Evolutionary conservation across 2,329 filamentous ascomycete species (phyloP), one percentile per base, ranked within the genome.

Genomic region (Fonsecaea multimorphosa): DNA sequence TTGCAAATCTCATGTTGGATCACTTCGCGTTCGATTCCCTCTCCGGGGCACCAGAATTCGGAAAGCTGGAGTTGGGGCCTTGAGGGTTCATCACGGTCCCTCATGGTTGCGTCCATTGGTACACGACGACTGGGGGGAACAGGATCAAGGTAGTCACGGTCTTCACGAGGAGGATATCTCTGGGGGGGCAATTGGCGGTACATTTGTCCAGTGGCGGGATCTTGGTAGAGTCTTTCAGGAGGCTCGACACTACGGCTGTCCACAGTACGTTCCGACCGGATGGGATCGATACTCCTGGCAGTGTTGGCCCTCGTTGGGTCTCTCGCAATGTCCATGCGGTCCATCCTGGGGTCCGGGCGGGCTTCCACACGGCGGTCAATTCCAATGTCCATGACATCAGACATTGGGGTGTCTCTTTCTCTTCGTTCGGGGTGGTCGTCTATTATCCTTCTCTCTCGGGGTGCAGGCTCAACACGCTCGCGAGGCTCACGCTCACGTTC

Each of bases 1-100:
- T 90, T 89, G 82, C 91, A 93, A 71, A 93, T 92, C 77, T 93
- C 91, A 76, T 90, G 89, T 69, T 91, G 91, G 79, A 93, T 92
- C 74, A 93, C 91, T 78, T 93, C 90, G 73, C 90, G 88, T 77
- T 91, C 90, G 78, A 93, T 93, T 76, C 91, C 90, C 78, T 92
- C 89, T 74, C 89, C 87, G 53, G 89, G 89, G 62, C 93, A 87
- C 78, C 93, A 93, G 77, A 92, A 93, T 80, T 92, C 89, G 78
- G 91, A 91, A 77, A 90, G 68, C 27, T 56, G 61, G 77, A 90
- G 68, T 36, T 56, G 61, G 49, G 69, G 64, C 58, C 63, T 68
- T 27, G 44, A 14, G 59, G 59, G 34, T 22, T 64, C 59, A 49
- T 68, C 68, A 63, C 66, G 68, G 24, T 67, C 67, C 32, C 61